These are phyloP conservation scores for Daldinia decipiens DNA, from an alignment of 495 filamentous ascomycete species.

Conservation along the genomic window DNA sequence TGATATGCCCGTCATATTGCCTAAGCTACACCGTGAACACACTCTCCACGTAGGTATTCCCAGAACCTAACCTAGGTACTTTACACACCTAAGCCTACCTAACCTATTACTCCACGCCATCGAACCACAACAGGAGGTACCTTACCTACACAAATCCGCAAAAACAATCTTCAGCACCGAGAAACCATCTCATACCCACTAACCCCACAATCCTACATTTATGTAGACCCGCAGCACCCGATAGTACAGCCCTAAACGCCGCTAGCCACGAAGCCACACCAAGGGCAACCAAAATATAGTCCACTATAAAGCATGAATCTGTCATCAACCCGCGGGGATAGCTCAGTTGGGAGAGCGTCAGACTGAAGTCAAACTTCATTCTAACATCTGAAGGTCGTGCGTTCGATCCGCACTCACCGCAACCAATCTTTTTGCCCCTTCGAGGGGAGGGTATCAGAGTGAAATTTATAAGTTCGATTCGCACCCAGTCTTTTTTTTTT, in stretches of 20 bases:
- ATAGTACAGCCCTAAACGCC: constrained; percentile 1
- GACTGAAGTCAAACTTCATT: constrained; percentile 54
- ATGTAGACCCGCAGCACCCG: background rate
- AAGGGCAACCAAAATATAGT: background rate
- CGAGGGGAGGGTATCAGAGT: too few relatives aligned
- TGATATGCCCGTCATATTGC: too few relatives aligned
- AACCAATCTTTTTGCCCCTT: constrained; percentile 12
- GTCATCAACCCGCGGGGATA: constrained; percentile 41
- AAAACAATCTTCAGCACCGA: background rate
- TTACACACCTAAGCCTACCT: background rate
- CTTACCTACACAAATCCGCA: background rate
- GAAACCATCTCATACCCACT: background rate
- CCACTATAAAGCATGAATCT: background rate
- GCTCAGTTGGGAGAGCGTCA: constrained; percentile 55
- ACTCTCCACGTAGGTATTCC: background rate
- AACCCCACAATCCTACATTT: background rate
- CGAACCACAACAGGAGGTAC: too few relatives aligned
- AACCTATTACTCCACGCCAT: too few relatives aligned
- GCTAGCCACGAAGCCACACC: background rate
- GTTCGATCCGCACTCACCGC: constrained; percentile 52
- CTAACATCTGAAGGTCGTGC: constrained; percentile 39
- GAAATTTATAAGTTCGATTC: too few relatives aligned
- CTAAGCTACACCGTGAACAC: too few relatives aligned
- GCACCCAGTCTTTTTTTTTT: background rate
- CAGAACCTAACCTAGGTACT: background rate